These are phyloP conservation scores for Cercospora citrullina DNA, from an alignment of 2,329 filamentous ascomycete genomes.

Conservation along the genomic window DNA sequence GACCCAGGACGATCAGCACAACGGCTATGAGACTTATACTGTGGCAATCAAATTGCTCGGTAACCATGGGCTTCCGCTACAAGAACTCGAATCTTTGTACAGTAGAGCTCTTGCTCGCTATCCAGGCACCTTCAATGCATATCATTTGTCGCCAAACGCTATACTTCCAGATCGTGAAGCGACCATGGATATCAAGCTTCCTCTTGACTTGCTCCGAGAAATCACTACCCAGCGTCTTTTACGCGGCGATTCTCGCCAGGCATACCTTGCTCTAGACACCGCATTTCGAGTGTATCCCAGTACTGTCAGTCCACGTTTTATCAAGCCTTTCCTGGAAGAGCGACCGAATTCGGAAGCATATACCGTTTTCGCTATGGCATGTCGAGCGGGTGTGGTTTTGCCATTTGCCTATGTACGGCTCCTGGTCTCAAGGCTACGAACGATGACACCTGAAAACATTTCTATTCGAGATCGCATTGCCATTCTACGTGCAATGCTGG, in stretches of 20 bases:
- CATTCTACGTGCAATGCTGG: constrained; percentile 43
- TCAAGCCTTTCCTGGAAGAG: constrained; percentile 48
- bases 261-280: constrained; percentile 54
- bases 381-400: constrained; percentile 46
- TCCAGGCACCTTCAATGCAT: constrained; percentile 49
- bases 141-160: constrained; percentile 51
- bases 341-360: constrained; percentile 51
- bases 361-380: constrained; percentile 51
- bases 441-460: constrained; percentile 22
- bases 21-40: constrained; percentile 49
- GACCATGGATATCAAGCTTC: constrained; percentile 38
- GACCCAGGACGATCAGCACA: constrained; percentile 44
- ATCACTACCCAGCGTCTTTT: constrained; percentile 51
- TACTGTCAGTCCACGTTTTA: constrained; percentile 44
- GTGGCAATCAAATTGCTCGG: constrained; percentile 53
- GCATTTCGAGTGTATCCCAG: constrained; percentile 50
- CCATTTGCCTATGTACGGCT: constrained; percentile 37
- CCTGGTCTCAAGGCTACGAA: constrained; percentile 39
- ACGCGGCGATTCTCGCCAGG: constrained; percentile 48
- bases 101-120: constrained; percentile 48
- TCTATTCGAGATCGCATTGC: constrained; percentile 19
- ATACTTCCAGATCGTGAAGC: constrained; percentile 47
- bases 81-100: constrained; percentile 50
- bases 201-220: constrained; percentile 49
- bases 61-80: constrained; percentile 42